These are phyloP conservation scores for Brettanomyces custersianus DNA, from an alignment of 805 yeast genomes.

Conservation along the genomic window DNA sequence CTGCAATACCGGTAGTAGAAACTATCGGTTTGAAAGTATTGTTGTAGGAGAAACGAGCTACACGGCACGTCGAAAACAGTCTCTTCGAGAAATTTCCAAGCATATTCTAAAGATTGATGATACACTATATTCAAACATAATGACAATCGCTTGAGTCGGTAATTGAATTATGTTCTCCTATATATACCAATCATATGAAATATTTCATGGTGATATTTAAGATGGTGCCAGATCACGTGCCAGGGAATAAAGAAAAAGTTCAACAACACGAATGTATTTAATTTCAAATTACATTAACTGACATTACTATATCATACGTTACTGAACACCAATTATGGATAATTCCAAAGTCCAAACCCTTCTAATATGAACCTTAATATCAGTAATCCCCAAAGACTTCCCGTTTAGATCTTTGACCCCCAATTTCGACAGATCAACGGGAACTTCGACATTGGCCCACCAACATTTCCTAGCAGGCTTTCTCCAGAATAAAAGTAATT, in stretches of 20 bases:
- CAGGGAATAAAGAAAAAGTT: background rate
- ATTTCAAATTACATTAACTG: background rate
- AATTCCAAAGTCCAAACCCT: slow-evolving; percentile 96
- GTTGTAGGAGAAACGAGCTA: slow-evolving; percentile 14
- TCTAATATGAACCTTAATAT: slow-evolving; percentile 72
- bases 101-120: too few relatives aligned
- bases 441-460: slow-evolving; percentile 73
- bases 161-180: too few relatives aligned
- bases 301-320: background rate
- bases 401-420: slow-evolving; percentile 19
- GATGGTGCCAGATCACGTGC: slow-evolving; percentile 1
- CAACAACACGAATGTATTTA: background rate
- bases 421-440: slow-evolving; percentile 28
- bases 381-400: slow-evolving; percentile 25
- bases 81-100: slow-evolving; percentile 1
- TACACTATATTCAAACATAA: too few relatives aligned
- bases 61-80: background rate
- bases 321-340: slow-evolving; percentile 78
- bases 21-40: slow-evolving; percentile 56
- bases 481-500: slow-evolving; percentile 86
- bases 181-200: too few relatives aligned
- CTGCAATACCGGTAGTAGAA: slow-evolving; percentile 60
- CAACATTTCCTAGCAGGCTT: slow-evolving; percentile 98
- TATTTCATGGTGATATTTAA: too few relatives aligned
- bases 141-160: too few relatives aligned